Percentiles rank a stretch among this genome's conserved stretches.
These are phyloP conservation scores for Starmerella stellata DNA, from an alignment of 805 yeast species.

Conservation along the genomic window DNA sequence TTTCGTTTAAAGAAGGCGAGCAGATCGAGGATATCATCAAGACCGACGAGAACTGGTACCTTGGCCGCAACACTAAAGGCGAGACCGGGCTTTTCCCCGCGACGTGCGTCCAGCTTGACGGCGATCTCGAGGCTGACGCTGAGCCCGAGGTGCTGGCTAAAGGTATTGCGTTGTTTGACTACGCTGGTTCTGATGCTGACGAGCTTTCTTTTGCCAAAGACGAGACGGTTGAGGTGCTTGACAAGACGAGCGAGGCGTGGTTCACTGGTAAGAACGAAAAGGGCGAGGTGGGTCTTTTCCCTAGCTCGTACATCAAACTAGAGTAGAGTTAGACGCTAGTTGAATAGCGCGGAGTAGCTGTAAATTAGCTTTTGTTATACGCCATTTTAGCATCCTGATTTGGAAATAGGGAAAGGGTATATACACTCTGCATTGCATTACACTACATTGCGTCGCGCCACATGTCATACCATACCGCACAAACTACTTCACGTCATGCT, in stretches of 20 bases:
- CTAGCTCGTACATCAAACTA: slow-evolving; percentile 60
- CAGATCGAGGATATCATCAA: slow-evolving; percentile 45
- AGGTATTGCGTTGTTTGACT: slow-evolving; percentile 46
- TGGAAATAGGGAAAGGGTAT: not conserved
- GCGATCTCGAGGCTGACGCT: slow-evolving; percentile 11
- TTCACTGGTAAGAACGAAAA: slow-evolving; percentile 66
- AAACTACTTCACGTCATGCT: too few species aligned
- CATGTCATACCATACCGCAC: too few species aligned
- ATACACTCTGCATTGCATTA: too few species aligned
- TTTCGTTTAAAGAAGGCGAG: slow-evolving; percentile 50
- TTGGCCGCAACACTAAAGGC: slow-evolving; percentile 58
- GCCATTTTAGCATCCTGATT: not conserved
- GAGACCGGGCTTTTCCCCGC: slow-evolving; percentile 81
- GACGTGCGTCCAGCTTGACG: slow-evolving; percentile 44
- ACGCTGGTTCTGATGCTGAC: slow-evolving; percentile 83
- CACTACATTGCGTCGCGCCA: too few species aligned
- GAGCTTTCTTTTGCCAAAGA: slow-evolving; percentile 76
- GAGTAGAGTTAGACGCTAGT: slow-evolving; percentile 1
- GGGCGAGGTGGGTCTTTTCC: slow-evolving; percentile 75
- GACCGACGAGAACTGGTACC: slow-evolving; percentile 77
- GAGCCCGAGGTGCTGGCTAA: slow-evolving; percentile 16
- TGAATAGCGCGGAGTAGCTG: not conserved
- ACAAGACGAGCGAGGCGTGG: slow-evolving; percentile 89
- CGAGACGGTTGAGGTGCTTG: slow-evolving; percentile 63
- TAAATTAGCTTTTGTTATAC: not conserved